A percentile compares a stretch with the other conserved stretches of the same genome.
Conservation (phyloP, 202 grass and related monocot genomes). For the Panicum virgatum region DNA sequence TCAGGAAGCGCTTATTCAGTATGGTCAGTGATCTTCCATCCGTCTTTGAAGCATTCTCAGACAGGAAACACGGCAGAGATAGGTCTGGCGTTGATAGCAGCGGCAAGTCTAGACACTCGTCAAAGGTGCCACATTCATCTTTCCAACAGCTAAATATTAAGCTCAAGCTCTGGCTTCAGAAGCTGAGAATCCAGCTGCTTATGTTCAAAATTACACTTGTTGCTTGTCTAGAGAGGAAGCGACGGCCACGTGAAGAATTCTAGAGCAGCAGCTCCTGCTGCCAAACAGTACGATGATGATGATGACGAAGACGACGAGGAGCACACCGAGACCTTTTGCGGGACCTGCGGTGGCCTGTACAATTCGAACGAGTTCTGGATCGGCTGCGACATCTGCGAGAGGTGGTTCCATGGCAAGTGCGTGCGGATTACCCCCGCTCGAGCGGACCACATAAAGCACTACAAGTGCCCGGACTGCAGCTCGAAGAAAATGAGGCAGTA, state of each 20-base stretch:
- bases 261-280: slow-evolving; percentile 5
- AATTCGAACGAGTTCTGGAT: slow-evolving; percentile 89
- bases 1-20: slow-evolving; percentile 89
- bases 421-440: slow-evolving; percentile 91
- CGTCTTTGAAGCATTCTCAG: slow-evolving; percentile 68
- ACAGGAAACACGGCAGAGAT: slow-evolving; percentile 62
- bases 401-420: slow-evolving; percentile 97
- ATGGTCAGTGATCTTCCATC: slow-evolving; percentile 91
- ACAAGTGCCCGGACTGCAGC: slow-evolving; percentile 97
- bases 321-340: slow-evolving; percentile 89
- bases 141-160: not conserved
- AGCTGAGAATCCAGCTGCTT: not conserved
- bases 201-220: not conserved
- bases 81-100: slow-evolving; percentile 73
- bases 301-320: slow-evolving; percentile 66
- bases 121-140: slow-evolving; percentile 57
- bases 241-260: slow-evolving; percentile 66
- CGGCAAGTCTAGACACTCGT: slow-evolving; percentile 73
- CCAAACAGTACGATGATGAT: slow-evolving; percentile 59
- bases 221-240: slow-evolving; percentile 46
- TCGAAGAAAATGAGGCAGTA: slow-evolving; percentile 88
- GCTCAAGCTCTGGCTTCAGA: not conserved
- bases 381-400: slow-evolving; percentile 90
- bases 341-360: slow-evolving; percentile 68
- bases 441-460: slow-evolving; percentile 94